phyloP scores from a whole-genome alignment of 1,139 yeast species.

The Yamadazyma trypodendri region DNA sequence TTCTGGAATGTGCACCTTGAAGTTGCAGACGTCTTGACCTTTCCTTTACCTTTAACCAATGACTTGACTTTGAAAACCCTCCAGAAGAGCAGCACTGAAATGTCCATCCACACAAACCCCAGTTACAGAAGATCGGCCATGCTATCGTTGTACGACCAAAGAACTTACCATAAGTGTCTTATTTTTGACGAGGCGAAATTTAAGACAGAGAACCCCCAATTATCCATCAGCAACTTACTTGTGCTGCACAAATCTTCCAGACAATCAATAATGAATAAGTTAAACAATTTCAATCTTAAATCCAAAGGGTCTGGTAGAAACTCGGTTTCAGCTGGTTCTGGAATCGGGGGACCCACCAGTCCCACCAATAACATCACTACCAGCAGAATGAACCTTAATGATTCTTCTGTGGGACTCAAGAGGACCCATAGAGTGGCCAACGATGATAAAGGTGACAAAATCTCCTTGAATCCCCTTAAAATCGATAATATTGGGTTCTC shows the following conservation, averaged over 20 bases:
- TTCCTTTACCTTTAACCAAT: constrained; percentile 27
- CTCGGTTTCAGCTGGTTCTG: constrained; percentile 16
- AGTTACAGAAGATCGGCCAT: constrained; percentile 55
- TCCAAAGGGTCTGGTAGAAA: constrained; percentile 4
- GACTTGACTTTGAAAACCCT: constrained; percentile 24
- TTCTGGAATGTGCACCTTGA: constrained; percentile 33
- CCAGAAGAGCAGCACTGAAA: constrained; percentile 34
- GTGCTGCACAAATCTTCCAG: constrained; percentile 44
- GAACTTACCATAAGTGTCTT: constrained; percentile 36
- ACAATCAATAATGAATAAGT: constrained; percentile 31
- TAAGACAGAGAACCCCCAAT: constrained; percentile 39
- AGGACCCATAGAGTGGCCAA: constrained; percentile 13
- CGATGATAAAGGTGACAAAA: constrained; percentile 8
- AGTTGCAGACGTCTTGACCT: constrained; percentile 24
- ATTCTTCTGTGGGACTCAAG: constrained; percentile 42
- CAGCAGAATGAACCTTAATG: constrained; percentile 42
- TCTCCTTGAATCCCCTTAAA: constrained; percentile 24
- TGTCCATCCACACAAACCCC: constrained; percentile 48
- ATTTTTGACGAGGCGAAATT: constrained; percentile 29
- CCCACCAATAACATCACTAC: constrained; percentile 15
- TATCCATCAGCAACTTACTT: constrained; percentile 38
- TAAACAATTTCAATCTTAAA: constrained; percentile 22
- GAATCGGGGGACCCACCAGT: constrained; percentile 13
- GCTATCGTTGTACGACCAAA: constrained; percentile 50
- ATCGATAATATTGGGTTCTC: constrained; percentile 42